Base-by-base conservation (phyloP, 2,329 filamentous ascomycete genomes). In the Leptoxyphium fumago region DNA sequence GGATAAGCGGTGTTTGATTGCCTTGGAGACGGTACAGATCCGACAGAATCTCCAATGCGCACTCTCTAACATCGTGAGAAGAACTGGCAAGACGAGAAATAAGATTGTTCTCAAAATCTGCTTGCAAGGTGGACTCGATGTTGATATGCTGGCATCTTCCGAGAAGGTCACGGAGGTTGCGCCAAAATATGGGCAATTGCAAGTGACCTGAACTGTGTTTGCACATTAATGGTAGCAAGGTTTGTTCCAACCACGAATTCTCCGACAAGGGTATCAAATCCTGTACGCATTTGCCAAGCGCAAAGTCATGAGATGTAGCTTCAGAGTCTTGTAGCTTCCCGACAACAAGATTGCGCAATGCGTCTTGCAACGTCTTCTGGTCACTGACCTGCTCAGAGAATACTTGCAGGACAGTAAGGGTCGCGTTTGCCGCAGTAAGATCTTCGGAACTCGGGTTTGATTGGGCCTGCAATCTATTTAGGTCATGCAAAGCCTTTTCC, bases 51-150 rank as follows among this genome's bases (percentile, higher is more conserved):
- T 78, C 75, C 36, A 98, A 64, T 15, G 84, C 86, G 8, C 76
- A 73, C 9, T 84, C 67, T 36, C 89, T 77, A 42, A 94, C 68
- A 10, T 79, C 70, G 53, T 88, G 83, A 7, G 82, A 89, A 10
- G 82, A 76, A 1, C 80, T 78, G 4, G 80, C 76, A 15, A 98
- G 69, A 50, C 89, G 93, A 10, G 74, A 69, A 44, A 88, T 71
- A 2, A 95, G 67, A 2, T 77, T 74, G 38, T 69, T 67, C 11
- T 79, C 70, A 10, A 91, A 71, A 1, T 71, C 67, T 43, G 82
- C 76, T 29, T 78, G 70, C 17, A 79, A 72, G 10, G 68, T 57
- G 10, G 29, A 32, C 9, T n/a, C 38, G n/a, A 39, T 13, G 29
- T 44, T 30, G 17, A 11, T 39, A 5, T 50, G 45, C 39, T 44